phyloP scores from a whole-genome alignment of 768 basidiomycete species.

The Lactarius sp. region DNA sequence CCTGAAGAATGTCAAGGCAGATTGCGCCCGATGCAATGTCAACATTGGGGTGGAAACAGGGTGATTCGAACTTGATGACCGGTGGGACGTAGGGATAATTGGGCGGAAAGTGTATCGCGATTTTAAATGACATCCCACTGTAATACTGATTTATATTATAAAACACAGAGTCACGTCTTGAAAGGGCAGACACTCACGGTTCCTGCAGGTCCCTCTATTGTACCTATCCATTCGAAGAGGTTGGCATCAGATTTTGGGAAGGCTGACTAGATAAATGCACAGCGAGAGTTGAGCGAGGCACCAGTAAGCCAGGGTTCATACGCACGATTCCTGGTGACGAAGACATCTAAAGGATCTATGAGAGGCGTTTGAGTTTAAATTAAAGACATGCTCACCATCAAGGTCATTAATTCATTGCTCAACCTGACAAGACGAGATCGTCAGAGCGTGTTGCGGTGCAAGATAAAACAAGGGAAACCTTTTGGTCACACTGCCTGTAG shows the following conservation, averaged over 20 bases:
- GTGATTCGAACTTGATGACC: slow-evolving; percentile 80
- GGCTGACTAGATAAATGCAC: slow-evolving; percentile 54
- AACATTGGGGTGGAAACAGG: slow-evolving; percentile 90
- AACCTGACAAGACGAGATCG: slow-evolving; percentile 41
- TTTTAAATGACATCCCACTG: slow-evolving; percentile 72
- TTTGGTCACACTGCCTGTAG: slow-evolving; percentile 77
- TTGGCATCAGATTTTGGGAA: slow-evolving; percentile 86
- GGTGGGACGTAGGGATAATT: slow-evolving; percentile 89
- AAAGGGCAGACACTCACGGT: slow-evolving; percentile 48
- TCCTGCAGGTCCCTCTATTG: slow-evolving; percentile 74
- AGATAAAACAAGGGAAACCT: slow-evolving; percentile 42
- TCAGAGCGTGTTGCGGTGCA: slow-evolving; percentile 11
- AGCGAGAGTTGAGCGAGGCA: not conserved
- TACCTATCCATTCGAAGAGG: slow-evolving; percentile 86
- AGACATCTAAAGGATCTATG: slow-evolving; percentile 56
- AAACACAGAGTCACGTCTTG: not conserved
- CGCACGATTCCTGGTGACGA: slow-evolving; percentile 83
- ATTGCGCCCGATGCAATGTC: slow-evolving; percentile 73
- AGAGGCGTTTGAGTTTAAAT: not conserved
- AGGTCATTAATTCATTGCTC: slow-evolving; percentile 79
- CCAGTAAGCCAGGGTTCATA: slow-evolving; percentile 10
- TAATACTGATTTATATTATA: slow-evolving; percentile 52
- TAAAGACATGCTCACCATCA: slow-evolving; percentile 59
- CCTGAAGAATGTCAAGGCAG: slow-evolving; percentile 86
- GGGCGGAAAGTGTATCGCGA: slow-evolving; percentile 77